Evolutionary conservation across 345 rosid genomes (phyloP), one percentile per base, ranked within the genome.

Genomic region (Eucalyptus microcorys): DNA sequence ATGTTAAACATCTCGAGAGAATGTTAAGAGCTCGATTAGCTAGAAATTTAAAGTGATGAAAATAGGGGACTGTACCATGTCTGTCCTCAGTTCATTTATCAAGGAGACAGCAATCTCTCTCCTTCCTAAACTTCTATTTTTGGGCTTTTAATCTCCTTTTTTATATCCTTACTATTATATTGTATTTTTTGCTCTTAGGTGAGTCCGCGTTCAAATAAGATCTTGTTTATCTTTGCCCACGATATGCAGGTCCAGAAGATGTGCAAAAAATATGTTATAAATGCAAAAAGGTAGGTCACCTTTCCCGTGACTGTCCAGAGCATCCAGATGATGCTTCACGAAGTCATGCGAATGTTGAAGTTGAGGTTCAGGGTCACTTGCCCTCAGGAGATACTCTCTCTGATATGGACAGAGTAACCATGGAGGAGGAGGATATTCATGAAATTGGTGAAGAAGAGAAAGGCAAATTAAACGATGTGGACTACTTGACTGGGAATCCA

Each of bases 361-460:
- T 64, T 87, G 90, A 49, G 81, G 88, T 79, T 90, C 86, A 80
- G 43, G 87, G 89, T 32, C 87, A 5, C 59, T 87, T 42, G 49
- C 87, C 90, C 80, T 87, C 90, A 50, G 91, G 68, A 86, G 91
- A 89, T 26, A 50, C 87, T 55, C 53, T 49, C 49, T 52, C 86
- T 40, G 97, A 93, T 86, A 88, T 92, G 93, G 99, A 97, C 92
- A 94, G 88, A 92, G 96, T 97, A 90, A 94, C 92, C 42, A 95
- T 95, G 99, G 99, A 97, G 90, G 99, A 96, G 93, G 99, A 98
- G 2, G 99, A 98, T 91, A 92, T 97, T 76, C 92, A 97, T 68
- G 99, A 98, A 91, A 92, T 98, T 40, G 99, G 94, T 6, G 99
- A 97, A 88, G 98, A 97, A 90, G 99, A 98, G 91, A 98, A 93